These are phyloP conservation scores for Mrakia gelida DNA, from an alignment of 768 basidiomycete genomes.

Conservation along the genomic window DNA sequence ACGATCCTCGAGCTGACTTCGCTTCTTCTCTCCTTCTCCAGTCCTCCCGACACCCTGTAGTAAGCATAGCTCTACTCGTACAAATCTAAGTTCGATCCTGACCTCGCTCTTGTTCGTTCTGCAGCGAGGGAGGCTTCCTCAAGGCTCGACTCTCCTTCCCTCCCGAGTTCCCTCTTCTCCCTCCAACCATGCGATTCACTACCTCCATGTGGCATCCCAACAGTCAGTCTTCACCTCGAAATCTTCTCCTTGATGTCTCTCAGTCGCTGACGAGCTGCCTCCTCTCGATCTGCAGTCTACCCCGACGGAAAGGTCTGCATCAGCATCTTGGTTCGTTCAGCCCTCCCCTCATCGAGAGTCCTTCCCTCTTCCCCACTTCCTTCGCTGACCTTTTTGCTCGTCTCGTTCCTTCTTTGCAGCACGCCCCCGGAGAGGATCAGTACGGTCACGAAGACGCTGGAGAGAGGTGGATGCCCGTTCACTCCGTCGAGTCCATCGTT, in stretches of 20 bases:
- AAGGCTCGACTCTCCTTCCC: slow-evolving; percentile 88
- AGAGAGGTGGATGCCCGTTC: slow-evolving; percentile 96
- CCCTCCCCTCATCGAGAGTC: neutral
- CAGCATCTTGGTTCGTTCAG: slow-evolving; percentile 46
- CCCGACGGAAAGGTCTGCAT: slow-evolving; percentile 48
- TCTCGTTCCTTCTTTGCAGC: slow-evolving; percentile 52
- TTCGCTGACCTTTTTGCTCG: neutral
- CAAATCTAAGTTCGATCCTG: neutral
- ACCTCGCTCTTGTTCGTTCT: slow-evolving; percentile 13
- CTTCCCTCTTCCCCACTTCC: neutral
- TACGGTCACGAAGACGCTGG: slow-evolving; percentile 91
- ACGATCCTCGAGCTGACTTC: neutral
- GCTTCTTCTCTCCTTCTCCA: slow-evolving; percentile 43
- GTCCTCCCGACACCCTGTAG: slow-evolving; percentile 91
- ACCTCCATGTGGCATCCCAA: slow-evolving; percentile 52
- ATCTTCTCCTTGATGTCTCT: neutral
- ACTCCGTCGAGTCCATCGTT: slow-evolving; percentile 94
- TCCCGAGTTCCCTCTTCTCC: slow-evolving; percentile 78
- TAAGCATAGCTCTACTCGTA: slow-evolving; percentile 46
- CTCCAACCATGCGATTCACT: slow-evolving; percentile 75
- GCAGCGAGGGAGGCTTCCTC: slow-evolving; percentile 91
- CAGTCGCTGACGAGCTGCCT: neutral
- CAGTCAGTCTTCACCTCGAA: slow-evolving; percentile 39
- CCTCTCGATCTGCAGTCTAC: slow-evolving; percentile 41
- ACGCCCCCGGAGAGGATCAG: slow-evolving; percentile 92